These are phyloP conservation scores for Echria macrotheca DNA, from an alignment of 495 filamentous ascomycete genomes.

Conservation along the genomic window DNA sequence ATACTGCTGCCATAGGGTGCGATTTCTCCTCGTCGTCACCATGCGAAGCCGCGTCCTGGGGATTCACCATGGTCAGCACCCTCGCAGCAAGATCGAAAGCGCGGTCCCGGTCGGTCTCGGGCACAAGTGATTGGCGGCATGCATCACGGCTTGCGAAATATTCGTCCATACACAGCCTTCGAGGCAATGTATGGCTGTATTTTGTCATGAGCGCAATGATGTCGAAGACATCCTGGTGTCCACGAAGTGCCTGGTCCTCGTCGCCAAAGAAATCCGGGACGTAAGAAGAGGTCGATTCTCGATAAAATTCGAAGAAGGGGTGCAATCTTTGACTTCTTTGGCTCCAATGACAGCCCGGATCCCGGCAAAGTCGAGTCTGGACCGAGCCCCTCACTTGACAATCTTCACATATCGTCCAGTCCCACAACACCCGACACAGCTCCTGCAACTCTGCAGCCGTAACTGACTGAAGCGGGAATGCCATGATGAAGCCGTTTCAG, in stretches of 20 bases:
- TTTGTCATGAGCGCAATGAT: slow-evolving; percentile 20
- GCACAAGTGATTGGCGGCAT: neutral
- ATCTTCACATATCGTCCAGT: slow-evolving; percentile 22
- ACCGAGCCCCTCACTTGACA: too few species aligned
- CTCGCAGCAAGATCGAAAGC: slow-evolving; percentile 29
- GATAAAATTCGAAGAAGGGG: slow-evolving; percentile 32
- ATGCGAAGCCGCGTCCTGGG: too few species aligned
- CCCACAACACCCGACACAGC: slow-evolving; percentile 25
- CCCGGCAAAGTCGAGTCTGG: too few species aligned
- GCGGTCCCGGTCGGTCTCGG: slow-evolving; percentile 8
- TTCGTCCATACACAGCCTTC: neutral
- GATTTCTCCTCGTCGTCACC: neutral
- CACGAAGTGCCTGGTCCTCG: slow-evolving; percentile 17
- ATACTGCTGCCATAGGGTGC: slow-evolving; percentile 13
- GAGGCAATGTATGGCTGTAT: slow-evolving; percentile 7
- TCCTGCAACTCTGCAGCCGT: slow-evolving; percentile 14
- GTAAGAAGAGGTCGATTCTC: slow-evolving; percentile 21
- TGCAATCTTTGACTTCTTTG: slow-evolving; percentile 12
- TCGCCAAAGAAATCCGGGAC: slow-evolving; percentile 19
- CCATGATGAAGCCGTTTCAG: too few species aligned
- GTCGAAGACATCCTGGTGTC: slow-evolving; percentile 26
- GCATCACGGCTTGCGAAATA: neutral
- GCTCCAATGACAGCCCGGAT: slow-evolving; percentile 17
- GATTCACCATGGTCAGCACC: slow-evolving; percentile 31
- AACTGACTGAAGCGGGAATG: slow-evolving; percentile 16